Evolutionary conservation across 2,329 filamentous ascomycete genomes (phyloP), one percentile per base, ranked within the genome.

Genomic region (Bisporella sp.): DNA sequence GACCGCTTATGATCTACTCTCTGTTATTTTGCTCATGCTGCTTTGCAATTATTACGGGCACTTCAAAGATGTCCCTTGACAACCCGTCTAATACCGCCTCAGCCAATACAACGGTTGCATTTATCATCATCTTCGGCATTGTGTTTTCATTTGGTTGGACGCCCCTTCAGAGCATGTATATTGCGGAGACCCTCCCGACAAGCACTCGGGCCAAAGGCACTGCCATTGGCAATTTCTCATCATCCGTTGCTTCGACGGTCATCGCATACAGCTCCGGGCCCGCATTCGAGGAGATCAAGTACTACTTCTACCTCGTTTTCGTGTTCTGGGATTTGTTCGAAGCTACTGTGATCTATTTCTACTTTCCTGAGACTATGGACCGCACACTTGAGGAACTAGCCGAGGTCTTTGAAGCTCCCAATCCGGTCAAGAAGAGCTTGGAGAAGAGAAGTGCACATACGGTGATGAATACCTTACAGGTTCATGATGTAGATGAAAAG

Each of bases 281-380:
- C n/a, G 66, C 63, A 1, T 65, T 70, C 33, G 45, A 60, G 28
- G 60, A 63, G 12, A 62, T 71, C n/a, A 58, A 58, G 5, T 70
- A 66, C 47, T 70, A 70, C 53, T 62, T 69, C 32, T 61, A 63
- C 12, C 45, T 60, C 3, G 62, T 70, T 37, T 65, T 64, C 50
- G 63, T 62, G 5, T 55, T 56, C 35, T 66, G 62, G 63, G 59
- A 64, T 53, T 49, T 59, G 6, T 42, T 66, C 30, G 55, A 69
- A 37, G 52, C 50, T 5, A 48, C 71, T 3, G 78, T 74, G 59
- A 71, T 77, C 5, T 78, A 70, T 59, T 73, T 75, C 57, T 74
- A 69, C 50, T 66, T 79, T 5, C 77, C 77, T 0, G 77, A 80
- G 59, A 81, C 77, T 3, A 80, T 78, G 61, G 74, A 74, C 31